Evolutionary conservation across 345 rosid genomes (phyloP), one percentile per base, ranked within the genome.

Genomic region (Kernera saxatilis): DNA sequence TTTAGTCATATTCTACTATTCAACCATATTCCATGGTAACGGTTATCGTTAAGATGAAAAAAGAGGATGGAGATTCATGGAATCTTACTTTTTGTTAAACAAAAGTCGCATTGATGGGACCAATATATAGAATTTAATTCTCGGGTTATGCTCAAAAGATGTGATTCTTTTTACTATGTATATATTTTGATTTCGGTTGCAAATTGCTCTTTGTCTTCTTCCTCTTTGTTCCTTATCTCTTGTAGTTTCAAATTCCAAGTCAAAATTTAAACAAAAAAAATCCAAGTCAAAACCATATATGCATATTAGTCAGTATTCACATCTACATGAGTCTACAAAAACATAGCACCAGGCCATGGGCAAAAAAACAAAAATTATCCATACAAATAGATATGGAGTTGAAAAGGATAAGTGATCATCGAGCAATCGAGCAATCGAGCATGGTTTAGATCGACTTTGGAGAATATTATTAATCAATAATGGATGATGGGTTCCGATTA

Each of bases 401-500:
- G 2, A 5, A 14, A 60, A 8, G 12, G 29, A 19, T 13, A 30
- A 40, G 18, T 8, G 29, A 45, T 45, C 8, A 64, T 35, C 49
- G 37, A 46, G 4, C 8, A 46, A 35, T 33, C 25, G 15, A 33
- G 37, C 50, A 36, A 48, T 36, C 33, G 55, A 30, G 32, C 32
- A 64, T 18, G 55, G 43, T 9, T 4, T n/a, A 22, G 5, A 9
- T n/a, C n/a, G n/a, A n/a, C n/a, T n/a, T n/a, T n/a, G n/a, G 41
- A 25, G 63, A 71, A 51, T 49, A n/a, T n/a, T n/a, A n/a, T n/a
- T n/a, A n/a, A n/a, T n/a, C n/a, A 39, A 44, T 25, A 63, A 55
- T 54, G 50, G 71, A 64, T 73, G 71, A 64, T 73, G 77, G 59
- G 59, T 64, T 73, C 77, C 77, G 55, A 72, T 55, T 46, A 64